Base-by-base conservation (phyloP, 225 moss, liverwort and hornwort species). In the Pleurozium schreberi region DNA sequence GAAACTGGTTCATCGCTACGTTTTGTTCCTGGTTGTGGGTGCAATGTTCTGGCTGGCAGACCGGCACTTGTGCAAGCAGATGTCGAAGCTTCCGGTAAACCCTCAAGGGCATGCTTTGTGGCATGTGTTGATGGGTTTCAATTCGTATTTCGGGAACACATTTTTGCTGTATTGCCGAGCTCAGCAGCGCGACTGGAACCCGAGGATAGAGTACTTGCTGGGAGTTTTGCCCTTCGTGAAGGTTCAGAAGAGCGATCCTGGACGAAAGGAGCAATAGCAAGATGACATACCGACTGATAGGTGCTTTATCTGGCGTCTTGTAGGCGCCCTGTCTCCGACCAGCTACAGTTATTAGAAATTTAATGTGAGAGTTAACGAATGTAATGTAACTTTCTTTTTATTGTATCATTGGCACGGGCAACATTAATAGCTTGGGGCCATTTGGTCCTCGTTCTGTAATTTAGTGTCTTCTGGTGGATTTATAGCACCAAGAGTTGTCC, bases 91-190 rank as follows among this genome's bases (percentile, higher is more conserved):
- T 84, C 93, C 84, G 53, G 89, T 93, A 5, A 96, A 96, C 89
- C 95, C 93, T 85, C 97, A 98, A 92, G 98, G 96, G 26, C 98
- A 96, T 92, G 98, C 96, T 49, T 91, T 96, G 94, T 98, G 98
- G 98, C 98, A 98, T 90, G 90, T 98, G 82, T 94, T 96, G 61
- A 96, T 95, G 93, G 96, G 96, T 52, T 94, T 96, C 85, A 96
- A 95, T 88, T 96, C 96, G 49, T 98, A 96, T 89, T 94, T 95
- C 69, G 95, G 96, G 50, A 96, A 94, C 87, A 96, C 89, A 5
- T 96, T 96, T 84, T 91, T 98, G 57, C 95, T 94, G 92, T 96
- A 93, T 87, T 96, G 96, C 89, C 92, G 97, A 92, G 98, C 96
- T 69, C 96, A 96, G 93, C 95, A 96, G 91, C 89, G 96, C 77